Conservation (phyloP, 208 protist species). For the Vickermania ingenoplastis region DNA sequence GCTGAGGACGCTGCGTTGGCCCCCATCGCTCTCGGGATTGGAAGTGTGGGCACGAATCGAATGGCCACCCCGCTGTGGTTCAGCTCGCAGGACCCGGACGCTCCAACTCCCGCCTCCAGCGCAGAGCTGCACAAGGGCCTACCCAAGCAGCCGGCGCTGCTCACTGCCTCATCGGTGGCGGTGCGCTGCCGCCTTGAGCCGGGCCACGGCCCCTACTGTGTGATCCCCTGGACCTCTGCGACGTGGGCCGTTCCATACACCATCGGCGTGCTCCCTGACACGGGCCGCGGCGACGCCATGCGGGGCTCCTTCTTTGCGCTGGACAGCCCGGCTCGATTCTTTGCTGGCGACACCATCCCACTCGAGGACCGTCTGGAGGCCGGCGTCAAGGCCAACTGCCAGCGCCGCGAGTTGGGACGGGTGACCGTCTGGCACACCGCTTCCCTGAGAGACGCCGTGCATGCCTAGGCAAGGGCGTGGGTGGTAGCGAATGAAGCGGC, state of each 20-base stretch:
- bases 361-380: too few relatives aligned
- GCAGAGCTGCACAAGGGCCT: conserved; percentile 7
- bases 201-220: conserved; percentile 19
- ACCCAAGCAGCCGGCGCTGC: conserved; percentile 11
- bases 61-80: neutral
- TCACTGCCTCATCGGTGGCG: conserved; percentile 18
- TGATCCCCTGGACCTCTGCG: conserved; percentile 20
- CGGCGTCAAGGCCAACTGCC: too few relatives aligned
- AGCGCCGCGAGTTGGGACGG: too few relatives aligned
- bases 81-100: neutral
- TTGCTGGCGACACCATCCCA: too few relatives aligned
- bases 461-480: too few relatives aligned
- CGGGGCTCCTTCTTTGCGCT: conserved; percentile 19
- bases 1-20: neutral
- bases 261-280: conserved; percentile 23
- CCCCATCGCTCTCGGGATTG: neutral
- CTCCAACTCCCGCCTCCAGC: neutral
- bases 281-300: conserved; percentile 15
- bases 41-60: neutral
- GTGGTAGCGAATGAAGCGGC: too few relatives aligned
- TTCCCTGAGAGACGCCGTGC: too few relatives aligned
- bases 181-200: conserved; percentile 21
- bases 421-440: too few relatives aligned
- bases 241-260: conserved; percentile 14
- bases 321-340: too few relatives aligned